These are phyloP conservation scores for Trichoderma endophyticum DNA, from an alignment of 2,329 filamentous ascomycete genomes.

Conservation along the genomic window DNA sequence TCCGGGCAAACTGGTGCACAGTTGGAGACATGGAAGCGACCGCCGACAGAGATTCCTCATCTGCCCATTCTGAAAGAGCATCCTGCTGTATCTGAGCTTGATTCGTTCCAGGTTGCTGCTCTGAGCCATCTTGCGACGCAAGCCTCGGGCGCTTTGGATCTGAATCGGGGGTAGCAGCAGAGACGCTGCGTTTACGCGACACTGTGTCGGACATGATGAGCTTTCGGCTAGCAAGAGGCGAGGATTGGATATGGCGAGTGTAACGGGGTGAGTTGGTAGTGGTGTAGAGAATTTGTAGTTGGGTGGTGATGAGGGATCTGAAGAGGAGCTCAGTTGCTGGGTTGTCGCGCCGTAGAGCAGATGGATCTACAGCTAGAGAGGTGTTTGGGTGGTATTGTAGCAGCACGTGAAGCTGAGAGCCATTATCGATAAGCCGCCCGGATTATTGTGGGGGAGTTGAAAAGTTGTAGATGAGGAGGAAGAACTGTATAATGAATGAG, in stretches of 20 bases:
- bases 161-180: constrained; percentile 27
- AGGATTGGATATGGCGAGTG: neutral
- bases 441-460: neutral
- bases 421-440: neutral
- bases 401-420: neutral
- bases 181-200: constrained; percentile 39
- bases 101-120: neutral
- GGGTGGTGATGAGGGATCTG: neutral
- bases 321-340: neutral
- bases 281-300: neutral
- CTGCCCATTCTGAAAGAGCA: neutral
- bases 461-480: neutral
- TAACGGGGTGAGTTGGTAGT: neutral
- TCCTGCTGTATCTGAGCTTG: neutral
- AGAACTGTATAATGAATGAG: neutral
- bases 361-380: too few relatives aligned
- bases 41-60: constrained; percentile 5
- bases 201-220: constrained; percentile 18
- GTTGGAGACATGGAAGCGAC: constrained; percentile 28
- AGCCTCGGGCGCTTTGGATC: constrained; percentile 32
- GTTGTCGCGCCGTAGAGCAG: neutral
- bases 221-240: neutral
- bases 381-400: neutral
- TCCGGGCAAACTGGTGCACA: constrained; percentile 33
- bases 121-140: neutral